Percentiles rank a stretch among this genome's conserved stretches.
phyloP scores from a whole-genome alignment of 2,329 filamentous ascomycete genomes.

The Mycosphaerella arachidis region DNA sequence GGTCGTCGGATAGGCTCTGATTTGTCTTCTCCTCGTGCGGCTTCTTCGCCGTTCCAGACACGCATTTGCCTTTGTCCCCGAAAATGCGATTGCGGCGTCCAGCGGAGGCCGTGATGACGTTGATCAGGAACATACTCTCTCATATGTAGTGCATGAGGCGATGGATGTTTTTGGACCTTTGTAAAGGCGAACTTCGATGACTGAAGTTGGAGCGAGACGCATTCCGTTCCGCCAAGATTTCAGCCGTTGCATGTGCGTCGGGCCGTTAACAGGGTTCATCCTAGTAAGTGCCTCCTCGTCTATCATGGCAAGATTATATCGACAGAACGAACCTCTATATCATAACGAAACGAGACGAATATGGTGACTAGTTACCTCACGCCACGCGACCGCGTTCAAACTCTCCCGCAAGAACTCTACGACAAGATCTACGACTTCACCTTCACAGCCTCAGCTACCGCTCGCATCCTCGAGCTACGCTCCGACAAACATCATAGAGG shows the following conservation, averaged over 20 bases:
- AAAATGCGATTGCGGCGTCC: too few relatives aligned
- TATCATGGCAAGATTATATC: background rate
- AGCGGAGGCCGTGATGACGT: too few relatives aligned
- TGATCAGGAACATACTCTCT: too few relatives aligned
- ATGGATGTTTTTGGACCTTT: too few relatives aligned
- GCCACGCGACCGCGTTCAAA: background rate
- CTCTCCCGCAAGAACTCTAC: constrained; percentile 10
- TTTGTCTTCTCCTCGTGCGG: too few relatives aligned
- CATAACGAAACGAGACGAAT: background rate
- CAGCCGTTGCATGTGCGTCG: background rate
- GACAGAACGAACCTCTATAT: background rate
- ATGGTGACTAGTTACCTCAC: background rate
- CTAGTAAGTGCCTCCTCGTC: background rate
- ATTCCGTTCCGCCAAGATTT: background rate
- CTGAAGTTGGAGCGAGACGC: too few relatives aligned
- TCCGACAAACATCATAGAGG: background rate
- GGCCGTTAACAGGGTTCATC: background rate
- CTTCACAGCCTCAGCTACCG: constrained; percentile 2
- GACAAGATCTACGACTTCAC: constrained; percentile 5
- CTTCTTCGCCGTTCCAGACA: too few relatives aligned
- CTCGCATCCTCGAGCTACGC: background rate
- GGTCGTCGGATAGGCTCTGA: too few relatives aligned
- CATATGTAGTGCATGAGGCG: too few relatives aligned
- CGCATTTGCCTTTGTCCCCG: too few relatives aligned
- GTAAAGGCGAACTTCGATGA: too few relatives aligned